Conservation (phyloP, 768 basidiomycete species). For the Hypholoma fasciculare region DNA sequence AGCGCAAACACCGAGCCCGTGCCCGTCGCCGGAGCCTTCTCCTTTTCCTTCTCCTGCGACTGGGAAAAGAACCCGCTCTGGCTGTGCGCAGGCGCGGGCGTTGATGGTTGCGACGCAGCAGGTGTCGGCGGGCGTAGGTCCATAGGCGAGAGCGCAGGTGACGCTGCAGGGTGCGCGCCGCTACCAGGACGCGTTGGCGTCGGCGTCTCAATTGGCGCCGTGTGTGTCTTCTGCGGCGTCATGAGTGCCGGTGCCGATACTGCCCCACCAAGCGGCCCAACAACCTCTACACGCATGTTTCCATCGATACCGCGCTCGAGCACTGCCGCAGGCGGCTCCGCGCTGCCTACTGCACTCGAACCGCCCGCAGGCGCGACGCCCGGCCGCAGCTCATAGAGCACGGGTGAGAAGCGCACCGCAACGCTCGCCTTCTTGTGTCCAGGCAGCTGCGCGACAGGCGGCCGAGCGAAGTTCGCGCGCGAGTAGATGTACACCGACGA, state of each 20-base stretch:
- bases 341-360: constrained; percentile 23
- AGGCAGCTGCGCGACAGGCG: constrained; percentile 92
- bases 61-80: background rate
- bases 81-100: constrained; percentile 33
- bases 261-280: constrained; percentile 35
- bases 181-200: constrained; percentile 49
- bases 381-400: constrained; percentile 86
- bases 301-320: constrained; percentile 71
- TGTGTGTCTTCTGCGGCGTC: constrained; percentile 34
- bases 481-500: constrained; percentile 92
- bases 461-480: constrained; percentile 88
- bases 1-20: constrained; percentile 80
- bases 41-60: constrained; percentile 16
- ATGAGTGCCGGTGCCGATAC: constrained; percentile 11
- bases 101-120: constrained; percentile 53
- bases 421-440: constrained; percentile 96
- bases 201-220: constrained; percentile 31
- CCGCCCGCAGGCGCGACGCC: constrained; percentile 47
- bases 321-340: constrained; percentile 43
- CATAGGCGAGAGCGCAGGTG: constrained; percentile 58
- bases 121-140: constrained; percentile 63
- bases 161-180: constrained; percentile 26
- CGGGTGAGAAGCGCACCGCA: constrained; percentile 90
- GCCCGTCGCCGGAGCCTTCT: constrained; percentile 9
- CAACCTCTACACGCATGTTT: constrained; percentile 59